These are phyloP conservation scores for Cryomyces minteri DNA, from an alignment of 495 filamentous ascomycete genomes.

Conservation along the genomic window DNA sequence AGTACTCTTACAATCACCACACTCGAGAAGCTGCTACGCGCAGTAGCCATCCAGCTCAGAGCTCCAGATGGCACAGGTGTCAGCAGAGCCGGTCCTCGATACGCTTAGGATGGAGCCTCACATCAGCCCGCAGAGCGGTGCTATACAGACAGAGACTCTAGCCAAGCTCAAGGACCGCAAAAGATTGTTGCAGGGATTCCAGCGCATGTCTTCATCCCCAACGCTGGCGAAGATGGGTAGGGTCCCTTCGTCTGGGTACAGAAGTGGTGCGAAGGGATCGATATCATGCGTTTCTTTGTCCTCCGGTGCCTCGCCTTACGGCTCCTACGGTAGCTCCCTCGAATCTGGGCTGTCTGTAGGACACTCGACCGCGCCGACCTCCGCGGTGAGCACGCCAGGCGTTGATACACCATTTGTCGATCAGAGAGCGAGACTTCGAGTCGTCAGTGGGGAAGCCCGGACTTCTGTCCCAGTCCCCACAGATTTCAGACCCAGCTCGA, in stretches of 20 bases:
- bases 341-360: constrained; percentile 42
- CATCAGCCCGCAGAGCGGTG: no score
- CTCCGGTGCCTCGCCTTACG: constrained; percentile 33
- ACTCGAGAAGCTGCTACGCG: no score
- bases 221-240: constrained; percentile 48
- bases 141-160: no score
- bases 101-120: no score
- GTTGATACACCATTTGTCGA: constrained; percentile 22
- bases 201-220: constrained; percentile 78
- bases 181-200: constrained; percentile 57
- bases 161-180: constrained; percentile 53
- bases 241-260: constrained; percentile 34
- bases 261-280: constrained; percentile 51
- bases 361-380: constrained; percentile 47
- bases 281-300: constrained; percentile 76
- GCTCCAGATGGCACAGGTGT: no score
- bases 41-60: no score
- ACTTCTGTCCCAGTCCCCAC: constrained; percentile 42
- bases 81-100: no score
- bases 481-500: constrained; percentile 36
- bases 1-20: no score
- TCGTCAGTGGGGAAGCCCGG: constrained; percentile 25
- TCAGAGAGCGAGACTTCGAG: constrained; percentile 29
- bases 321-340: constrained; percentile 32
- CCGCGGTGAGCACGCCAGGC: constrained; percentile 30